Percentiles rank a stretch among this genome's conserved stretches.
Evolutionary conservation across 352 stramenopile genomes (phyloP).

Genomic region (Globisporangium radiosum): DNA sequence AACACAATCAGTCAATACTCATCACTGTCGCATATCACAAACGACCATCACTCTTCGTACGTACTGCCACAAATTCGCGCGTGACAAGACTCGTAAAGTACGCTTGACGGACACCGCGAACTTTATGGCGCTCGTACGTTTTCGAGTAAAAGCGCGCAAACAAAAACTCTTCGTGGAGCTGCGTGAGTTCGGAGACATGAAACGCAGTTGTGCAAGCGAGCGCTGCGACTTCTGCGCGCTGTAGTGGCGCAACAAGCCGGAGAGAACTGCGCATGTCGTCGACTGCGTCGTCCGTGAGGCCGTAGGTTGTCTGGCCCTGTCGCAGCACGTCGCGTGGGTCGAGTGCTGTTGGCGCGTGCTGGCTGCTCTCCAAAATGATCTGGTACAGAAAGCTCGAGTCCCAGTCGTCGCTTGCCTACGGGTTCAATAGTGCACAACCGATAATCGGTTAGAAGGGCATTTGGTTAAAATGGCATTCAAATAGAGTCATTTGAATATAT

Average conservation of each 20-base stretch:
- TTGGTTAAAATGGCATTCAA: too few relatives aligned
- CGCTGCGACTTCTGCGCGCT: conserved; percentile 44
- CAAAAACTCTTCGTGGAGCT: conserved; percentile 60
- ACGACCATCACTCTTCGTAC: conserved; percentile 4
- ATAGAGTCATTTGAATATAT: too few relatives aligned
- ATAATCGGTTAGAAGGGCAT: too few relatives aligned
- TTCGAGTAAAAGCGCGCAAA: conserved; percentile 52
- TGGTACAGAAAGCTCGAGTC: conserved; percentile 73
- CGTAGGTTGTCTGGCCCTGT: conserved; percentile 37
- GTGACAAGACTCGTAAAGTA: conserved; percentile 48
- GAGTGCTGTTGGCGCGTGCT: conserved; percentile 19
- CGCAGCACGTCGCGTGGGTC: conserved; percentile 25
- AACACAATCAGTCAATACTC: not conserved
- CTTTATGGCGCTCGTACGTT: conserved; percentile 27
- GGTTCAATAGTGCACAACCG: too few relatives aligned
- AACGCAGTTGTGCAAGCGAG: conserved; percentile 49
- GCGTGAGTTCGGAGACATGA: conserved; percentile 37
- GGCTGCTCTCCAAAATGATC: conserved; percentile 40
- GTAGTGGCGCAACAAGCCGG: conserved; percentile 37
- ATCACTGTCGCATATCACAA: not conserved
- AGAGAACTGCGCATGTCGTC: conserved; percentile 52
- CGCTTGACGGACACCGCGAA: conserved; percentile 44
- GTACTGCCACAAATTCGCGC: conserved; percentile 40
- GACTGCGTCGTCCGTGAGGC: conserved; percentile 48
- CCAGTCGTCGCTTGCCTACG: conserved; percentile 44